A percentile compares a stretch with the other conserved stretches of the same genome.
These are phyloP conservation scores for Candida awuae DNA, from an alignment of 805 yeast species.

Conservation along the genomic window DNA sequence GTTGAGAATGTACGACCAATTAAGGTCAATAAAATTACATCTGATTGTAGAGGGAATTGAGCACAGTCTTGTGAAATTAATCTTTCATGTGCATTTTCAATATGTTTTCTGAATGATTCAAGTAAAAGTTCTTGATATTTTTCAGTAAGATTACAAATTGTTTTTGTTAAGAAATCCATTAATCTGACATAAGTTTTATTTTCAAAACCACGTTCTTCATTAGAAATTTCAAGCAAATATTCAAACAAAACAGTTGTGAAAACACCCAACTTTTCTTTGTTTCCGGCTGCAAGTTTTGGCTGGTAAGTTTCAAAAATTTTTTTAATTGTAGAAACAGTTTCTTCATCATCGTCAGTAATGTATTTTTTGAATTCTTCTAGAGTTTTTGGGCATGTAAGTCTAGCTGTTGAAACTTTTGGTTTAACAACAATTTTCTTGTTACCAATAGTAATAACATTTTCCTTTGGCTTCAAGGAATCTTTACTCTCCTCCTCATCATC, in stretches of 20 bases:
- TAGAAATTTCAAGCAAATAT: constrained; percentile 46
- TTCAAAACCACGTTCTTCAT: constrained; percentile 15
- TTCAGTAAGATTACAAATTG: constrained; percentile 53
- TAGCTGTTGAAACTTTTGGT: constrained; percentile 12
- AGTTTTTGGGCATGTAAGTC: constrained; percentile 39
- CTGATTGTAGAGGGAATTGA: constrained; percentile 37
- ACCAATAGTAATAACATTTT: constrained; percentile 28
- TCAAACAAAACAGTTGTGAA: constrained; percentile 59
- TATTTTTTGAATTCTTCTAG: constrained; percentile 37
- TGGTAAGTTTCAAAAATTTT: constrained; percentile 54
- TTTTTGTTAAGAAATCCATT: constrained; percentile 33
- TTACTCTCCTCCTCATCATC: constrained; percentile 26
- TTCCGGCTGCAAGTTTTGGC: constrained; percentile 74
- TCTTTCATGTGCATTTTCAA: constrained; percentile 48
- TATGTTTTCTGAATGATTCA: constrained; percentile 48
- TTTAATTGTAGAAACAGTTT: constrained; percentile 42
- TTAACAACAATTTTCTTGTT: constrained; percentile 24
- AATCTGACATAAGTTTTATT: constrained; percentile 24
- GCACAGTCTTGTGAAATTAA: constrained; percentile 26
- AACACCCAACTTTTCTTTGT: constrained; percentile 60
- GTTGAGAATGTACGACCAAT: constrained; percentile 82
- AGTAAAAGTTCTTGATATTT: constrained; percentile 59
- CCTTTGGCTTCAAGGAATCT: constrained; percentile 12
- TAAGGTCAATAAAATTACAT: constrained; percentile 58
- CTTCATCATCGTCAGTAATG: constrained; percentile 28